These are phyloP conservation scores for Pinus albicaulis DNA, from an alignment of 75 land plant genomes.

Conservation along the genomic window DNA sequence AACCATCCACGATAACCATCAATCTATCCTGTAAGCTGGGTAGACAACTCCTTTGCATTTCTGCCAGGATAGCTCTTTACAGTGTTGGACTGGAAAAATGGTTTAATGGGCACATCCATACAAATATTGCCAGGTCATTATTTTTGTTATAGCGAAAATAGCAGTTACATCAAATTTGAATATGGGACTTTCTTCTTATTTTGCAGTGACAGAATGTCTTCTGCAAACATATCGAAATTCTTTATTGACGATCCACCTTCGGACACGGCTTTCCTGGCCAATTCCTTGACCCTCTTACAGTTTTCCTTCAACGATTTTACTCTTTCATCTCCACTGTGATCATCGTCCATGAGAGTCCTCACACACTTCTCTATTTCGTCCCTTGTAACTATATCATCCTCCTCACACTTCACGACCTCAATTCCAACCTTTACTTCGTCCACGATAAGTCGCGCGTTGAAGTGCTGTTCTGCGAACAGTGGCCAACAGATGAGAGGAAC, in stretches of 20 bases:
- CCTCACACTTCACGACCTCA: too few species aligned
- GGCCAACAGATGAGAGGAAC: conserved; percentile 12
- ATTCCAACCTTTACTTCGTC: not conserved
- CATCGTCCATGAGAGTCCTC: conserved; percentile 47
- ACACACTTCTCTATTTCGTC: conserved; percentile 40
- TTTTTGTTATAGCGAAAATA: too few species aligned
- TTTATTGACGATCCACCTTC: conserved; percentile 25
- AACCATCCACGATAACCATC: too few species aligned
- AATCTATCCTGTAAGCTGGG: too few species aligned
- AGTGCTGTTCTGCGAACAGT: conserved; percentile 8
- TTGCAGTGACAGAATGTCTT: not conserved
- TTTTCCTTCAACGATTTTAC: conserved; percentile 21
- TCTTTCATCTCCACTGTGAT: conserved; percentile 4
- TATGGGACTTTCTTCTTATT: too few species aligned
- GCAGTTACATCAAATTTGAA: too few species aligned
- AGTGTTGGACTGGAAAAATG: too few species aligned
- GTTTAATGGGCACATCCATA: too few species aligned
- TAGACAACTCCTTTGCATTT: too few species aligned
- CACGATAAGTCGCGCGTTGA: conserved; percentile 2
- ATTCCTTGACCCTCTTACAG: conserved; percentile 18
- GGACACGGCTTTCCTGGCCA: conserved; percentile 26
- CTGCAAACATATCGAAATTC: not conserved
- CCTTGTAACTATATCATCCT: conserved; percentile 13
- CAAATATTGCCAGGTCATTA: too few species aligned
- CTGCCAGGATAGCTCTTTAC: too few species aligned